Conservation (phyloP, 1,284 basidiomycete species). For the Puccinia polysora region DNA sequence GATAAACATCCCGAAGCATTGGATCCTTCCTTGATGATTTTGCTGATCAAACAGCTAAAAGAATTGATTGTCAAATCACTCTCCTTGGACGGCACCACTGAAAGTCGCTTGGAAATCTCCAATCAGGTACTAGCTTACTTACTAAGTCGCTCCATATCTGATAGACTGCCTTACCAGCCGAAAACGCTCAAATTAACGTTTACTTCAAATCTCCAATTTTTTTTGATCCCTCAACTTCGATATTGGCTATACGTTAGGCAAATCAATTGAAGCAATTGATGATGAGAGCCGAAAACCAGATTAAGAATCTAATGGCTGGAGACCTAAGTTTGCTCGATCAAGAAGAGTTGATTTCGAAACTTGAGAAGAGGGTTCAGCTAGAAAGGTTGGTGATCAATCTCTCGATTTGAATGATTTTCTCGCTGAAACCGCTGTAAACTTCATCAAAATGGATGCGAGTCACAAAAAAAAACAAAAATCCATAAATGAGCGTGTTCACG, state of each 20-base stretch:
- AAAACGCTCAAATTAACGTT: too few relatives aligned
- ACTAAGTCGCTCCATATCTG: too few relatives aligned
- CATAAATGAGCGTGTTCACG: too few relatives aligned
- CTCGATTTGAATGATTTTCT: too few relatives aligned
- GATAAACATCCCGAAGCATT: too few relatives aligned
- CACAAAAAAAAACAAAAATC: too few relatives aligned
- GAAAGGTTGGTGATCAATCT: slow-evolving; percentile 34
- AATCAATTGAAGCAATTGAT: slow-evolving; percentile 8
- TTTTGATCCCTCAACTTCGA: not conserved
- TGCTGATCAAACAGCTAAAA: slow-evolving; percentile 4
- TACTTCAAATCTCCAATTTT: not conserved
- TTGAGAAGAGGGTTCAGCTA: slow-evolving; percentile 10
- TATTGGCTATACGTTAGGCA: not conserved
- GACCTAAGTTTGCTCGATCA: slow-evolving; percentile 27
- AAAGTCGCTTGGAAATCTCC: slow-evolving; percentile 12
- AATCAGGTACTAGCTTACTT: not conserved
- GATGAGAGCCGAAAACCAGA: not conserved
- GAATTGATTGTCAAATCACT: slow-evolving; percentile 1
- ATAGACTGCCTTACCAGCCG: too few relatives aligned
- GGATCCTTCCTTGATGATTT: slow-evolving; percentile 5
- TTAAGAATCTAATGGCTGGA: slow-evolving; percentile 6
- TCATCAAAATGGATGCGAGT: too few relatives aligned
- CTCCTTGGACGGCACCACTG: not conserved
- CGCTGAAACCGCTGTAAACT: too few relatives aligned
- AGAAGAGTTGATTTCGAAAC: not conserved